A percentile compares a stretch with the other conserved stretches of the same genome.
Conservation (phyloP, 257 asterid genomes). For the Solanum phureja region DNA sequence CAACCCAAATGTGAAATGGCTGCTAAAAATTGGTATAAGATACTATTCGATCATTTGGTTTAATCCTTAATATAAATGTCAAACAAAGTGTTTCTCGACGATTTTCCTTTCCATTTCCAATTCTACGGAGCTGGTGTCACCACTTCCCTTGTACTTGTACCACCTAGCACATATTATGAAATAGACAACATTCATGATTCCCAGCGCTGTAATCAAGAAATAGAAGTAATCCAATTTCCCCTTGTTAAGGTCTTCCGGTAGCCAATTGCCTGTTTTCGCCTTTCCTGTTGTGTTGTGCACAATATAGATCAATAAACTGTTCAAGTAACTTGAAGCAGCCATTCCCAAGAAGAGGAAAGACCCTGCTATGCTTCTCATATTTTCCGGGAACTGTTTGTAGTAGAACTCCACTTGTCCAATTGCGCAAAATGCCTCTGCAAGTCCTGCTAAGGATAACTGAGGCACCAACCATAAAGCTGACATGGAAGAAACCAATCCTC, state of each 20-base stretch:
- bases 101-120: slow-evolving; percentile 33
- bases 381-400: slow-evolving; percentile 78
- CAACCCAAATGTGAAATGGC: not conserved
- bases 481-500: slow-evolving; percentile 52
- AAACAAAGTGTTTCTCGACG: slow-evolving; percentile 24
- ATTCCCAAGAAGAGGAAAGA: slow-evolving; percentile 46
- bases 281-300: slow-evolving; percentile 38
- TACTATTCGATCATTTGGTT: not conserved
- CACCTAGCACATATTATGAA: slow-evolving; percentile 51
- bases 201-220: slow-evolving; percentile 37
- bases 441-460: slow-evolving; percentile 50
- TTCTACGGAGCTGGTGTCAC: slow-evolving; percentile 5
- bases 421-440: slow-evolving; percentile 54
- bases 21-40: not conserved
- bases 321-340: slow-evolving; percentile 50
- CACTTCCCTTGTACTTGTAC: slow-evolving; percentile 60
- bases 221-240: slow-evolving; percentile 67
- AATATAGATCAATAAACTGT: slow-evolving; percentile 29
- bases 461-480: slow-evolving; percentile 63
- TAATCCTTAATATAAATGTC: not conserved
- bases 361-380: slow-evolving; percentile 76
- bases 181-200: slow-evolving; percentile 30
- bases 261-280: slow-evolving; percentile 41
- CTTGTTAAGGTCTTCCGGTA: slow-evolving; percentile 68
- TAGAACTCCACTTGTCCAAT: slow-evolving; percentile 63